These are phyloP conservation scores for Trichoderma gamsii DNA, from an alignment of 495 filamentous ascomycete species.

Conservation along the genomic window DNA sequence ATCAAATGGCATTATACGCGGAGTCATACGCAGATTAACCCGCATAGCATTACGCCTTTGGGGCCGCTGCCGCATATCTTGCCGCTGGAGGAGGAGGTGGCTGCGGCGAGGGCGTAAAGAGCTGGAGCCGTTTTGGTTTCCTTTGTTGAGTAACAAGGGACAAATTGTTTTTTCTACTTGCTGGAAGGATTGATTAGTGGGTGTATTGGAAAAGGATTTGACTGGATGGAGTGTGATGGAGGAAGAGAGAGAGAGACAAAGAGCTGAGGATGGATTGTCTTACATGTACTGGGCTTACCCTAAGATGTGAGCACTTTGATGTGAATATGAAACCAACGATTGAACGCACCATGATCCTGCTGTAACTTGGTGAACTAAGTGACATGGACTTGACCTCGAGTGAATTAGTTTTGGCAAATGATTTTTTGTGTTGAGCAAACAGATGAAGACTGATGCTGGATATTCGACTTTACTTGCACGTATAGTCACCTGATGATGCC, in stretches of 20 bases:
- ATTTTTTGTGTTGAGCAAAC: too few relatives aligned
- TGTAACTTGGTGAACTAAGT: too few relatives aligned
- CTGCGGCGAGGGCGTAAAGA: slow-evolving; percentile 27
- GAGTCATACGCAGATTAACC: slow-evolving; percentile 54
- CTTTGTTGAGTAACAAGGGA: too few relatives aligned
- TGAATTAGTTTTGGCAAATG: too few relatives aligned
- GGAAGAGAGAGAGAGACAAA: neutral
- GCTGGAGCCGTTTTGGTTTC: too few relatives aligned
- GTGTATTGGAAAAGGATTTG: neutral
- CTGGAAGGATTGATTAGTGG: neutral
- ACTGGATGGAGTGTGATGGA: neutral
- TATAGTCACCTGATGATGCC: too few relatives aligned
- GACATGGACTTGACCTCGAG: too few relatives aligned
- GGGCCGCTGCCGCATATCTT: slow-evolving; percentile 60
- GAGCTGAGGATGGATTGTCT: neutral
- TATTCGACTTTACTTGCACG: too few relatives aligned
- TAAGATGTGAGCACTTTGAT: neutral
- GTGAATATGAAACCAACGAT: too few relatives aligned
- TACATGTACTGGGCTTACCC: neutral
- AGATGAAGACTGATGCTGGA: too few relatives aligned
- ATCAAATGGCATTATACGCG: slow-evolving; percentile 52
- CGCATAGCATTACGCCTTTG: slow-evolving; percentile 55
- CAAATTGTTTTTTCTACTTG: neutral
- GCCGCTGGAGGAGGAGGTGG: slow-evolving; percentile 38
- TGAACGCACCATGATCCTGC: too few relatives aligned